Conservation (phyloP, 331 rosid species). For the Rosa hybrid region DNA sequence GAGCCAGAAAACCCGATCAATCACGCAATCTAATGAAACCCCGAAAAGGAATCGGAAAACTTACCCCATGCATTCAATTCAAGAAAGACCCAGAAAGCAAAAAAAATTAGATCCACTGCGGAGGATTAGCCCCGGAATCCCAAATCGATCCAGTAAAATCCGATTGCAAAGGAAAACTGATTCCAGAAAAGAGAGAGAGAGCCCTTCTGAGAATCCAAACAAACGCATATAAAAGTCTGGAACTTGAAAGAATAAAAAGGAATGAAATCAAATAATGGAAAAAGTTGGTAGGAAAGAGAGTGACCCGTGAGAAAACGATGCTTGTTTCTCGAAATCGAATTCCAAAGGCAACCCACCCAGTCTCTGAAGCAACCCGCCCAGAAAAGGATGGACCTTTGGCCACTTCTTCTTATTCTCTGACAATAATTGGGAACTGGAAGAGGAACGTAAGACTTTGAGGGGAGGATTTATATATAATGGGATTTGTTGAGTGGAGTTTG, state of each 20-base stretch:
- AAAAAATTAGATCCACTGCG: constrained; percentile 39
- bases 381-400: constrained; percentile 55
- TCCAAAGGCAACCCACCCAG: constrained; percentile 21
- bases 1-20: background rate
- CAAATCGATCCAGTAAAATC: constrained; percentile 11
- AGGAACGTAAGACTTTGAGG: background rate
- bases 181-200: constrained; percentile 38
- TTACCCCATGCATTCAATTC: constrained; percentile 85
- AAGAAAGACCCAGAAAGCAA: constrained; percentile 39
- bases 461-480: background rate
- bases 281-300: background rate
- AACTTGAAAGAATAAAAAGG: background rate
- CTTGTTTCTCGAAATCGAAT: constrained; percentile 2
- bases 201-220: constrained; percentile 42
- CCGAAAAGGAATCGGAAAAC: constrained; percentile 50
- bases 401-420: constrained; percentile 25
- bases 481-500: constrained; percentile 3
- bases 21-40: background rate
- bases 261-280: background rate
- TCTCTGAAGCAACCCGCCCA: constrained; percentile 46
- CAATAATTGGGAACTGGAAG: constrained; percentile 8
- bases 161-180: constrained; percentile 14
- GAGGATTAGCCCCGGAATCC: constrained; percentile 26
- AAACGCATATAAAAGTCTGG: background rate
- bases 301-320: constrained; percentile 28